Conservation (phyloP, 2,329 filamentous ascomycete genomes). For the Fusarium avenaceum region DNA sequence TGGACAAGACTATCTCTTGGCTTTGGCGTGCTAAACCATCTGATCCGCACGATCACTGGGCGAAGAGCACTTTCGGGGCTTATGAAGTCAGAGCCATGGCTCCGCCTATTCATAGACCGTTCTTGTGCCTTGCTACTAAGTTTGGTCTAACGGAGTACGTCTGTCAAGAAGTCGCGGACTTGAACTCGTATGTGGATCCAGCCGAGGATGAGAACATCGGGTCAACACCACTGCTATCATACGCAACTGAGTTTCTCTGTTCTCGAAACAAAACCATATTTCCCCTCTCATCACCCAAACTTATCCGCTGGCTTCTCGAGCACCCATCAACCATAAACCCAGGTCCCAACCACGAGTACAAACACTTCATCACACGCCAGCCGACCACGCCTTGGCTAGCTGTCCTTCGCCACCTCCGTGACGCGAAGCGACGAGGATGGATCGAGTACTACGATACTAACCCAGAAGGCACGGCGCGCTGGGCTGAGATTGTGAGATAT, state of each 20-base stretch:
- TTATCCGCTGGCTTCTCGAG: conserved; percentile 11
- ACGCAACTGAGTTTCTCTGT: conserved; percentile 21
- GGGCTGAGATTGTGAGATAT: conserved; percentile 1
- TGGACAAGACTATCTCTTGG: conserved; percentile 19
- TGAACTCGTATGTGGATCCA: background rate
- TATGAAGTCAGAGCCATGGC: conserved; percentile 22
- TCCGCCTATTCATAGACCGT: conserved; percentile 1
- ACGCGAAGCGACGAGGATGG: conserved; percentile 19
- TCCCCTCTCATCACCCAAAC: conserved; percentile 3
- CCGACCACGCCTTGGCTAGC: conserved; percentile 4
- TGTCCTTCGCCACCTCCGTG: conserved; percentile 19
- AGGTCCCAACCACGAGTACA: conserved; percentile 12
- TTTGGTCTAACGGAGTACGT: conserved; percentile 8
- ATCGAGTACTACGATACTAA: conserved; percentile 16
- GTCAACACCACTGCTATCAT: conserved; percentile 3
- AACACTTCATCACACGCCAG: conserved; percentile 13
- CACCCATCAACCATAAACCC: conserved; percentile 3
- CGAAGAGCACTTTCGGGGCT: conserved; percentile 19
- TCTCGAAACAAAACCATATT: conserved; percentile 25
- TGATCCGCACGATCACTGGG: conserved; percentile 16
- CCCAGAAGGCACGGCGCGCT: conserved; percentile 12
- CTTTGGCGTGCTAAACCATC: conserved; percentile 9
- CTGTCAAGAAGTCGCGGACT: conserved; percentile 2
- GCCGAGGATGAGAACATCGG: background rate
- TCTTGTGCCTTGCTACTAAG: conserved; percentile 17